Percentiles rank a stretch among this genome's conserved stretches.
These are phyloP conservation scores for Rhodotorula sp. DNA, from an alignment of 1,284 basidiomycete genomes.

Conservation along the genomic window DNA sequence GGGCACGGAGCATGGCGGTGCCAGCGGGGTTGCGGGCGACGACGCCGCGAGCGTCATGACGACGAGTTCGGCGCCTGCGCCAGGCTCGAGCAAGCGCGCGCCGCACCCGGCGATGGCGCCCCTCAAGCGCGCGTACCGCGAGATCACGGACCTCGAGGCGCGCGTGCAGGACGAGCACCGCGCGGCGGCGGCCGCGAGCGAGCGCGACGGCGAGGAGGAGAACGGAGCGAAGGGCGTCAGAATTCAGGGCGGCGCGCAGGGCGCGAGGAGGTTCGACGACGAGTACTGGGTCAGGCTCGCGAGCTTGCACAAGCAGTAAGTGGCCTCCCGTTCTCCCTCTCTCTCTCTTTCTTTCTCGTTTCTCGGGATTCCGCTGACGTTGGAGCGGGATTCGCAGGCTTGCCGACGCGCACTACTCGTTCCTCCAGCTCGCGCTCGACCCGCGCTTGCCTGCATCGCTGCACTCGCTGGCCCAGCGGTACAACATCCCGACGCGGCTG, in stretches of 20 bases:
- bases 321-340: not conserved
- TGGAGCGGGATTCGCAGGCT: conserved; percentile 58
- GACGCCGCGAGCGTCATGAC: conserved; percentile 68
- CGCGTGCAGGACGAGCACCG: conserved; percentile 66
- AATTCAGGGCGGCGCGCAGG: conserved; percentile 12
- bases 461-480: conserved; percentile 84
- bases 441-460: conserved; percentile 83
- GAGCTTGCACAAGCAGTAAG: conserved; percentile 45
- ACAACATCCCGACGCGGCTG: conserved; percentile 89
- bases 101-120: conserved; percentile 65
- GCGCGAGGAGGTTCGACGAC: conserved; percentile 32
- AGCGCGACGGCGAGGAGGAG: conserved; percentile 45
- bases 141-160: conserved; percentile 69
- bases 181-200: conserved; percentile 15
- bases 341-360: too few species aligned
- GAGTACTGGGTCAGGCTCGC: conserved; percentile 45
- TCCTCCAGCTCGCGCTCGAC: conserved; percentile 81
- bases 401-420: conserved; percentile 82
- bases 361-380: not conserved
- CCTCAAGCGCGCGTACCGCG: conserved; percentile 77
- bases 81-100: conserved; percentile 60
- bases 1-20: too few species aligned
- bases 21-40: too few species aligned
- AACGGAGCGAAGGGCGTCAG: conserved; percentile 34
- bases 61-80: conserved; percentile 57